Percentiles rank a stretch among this genome's conserved stretches.
These are phyloP conservation scores for Coriaria nepalensis DNA, from an alignment of 306 rosid genomes.

Conservation along the genomic window DNA sequence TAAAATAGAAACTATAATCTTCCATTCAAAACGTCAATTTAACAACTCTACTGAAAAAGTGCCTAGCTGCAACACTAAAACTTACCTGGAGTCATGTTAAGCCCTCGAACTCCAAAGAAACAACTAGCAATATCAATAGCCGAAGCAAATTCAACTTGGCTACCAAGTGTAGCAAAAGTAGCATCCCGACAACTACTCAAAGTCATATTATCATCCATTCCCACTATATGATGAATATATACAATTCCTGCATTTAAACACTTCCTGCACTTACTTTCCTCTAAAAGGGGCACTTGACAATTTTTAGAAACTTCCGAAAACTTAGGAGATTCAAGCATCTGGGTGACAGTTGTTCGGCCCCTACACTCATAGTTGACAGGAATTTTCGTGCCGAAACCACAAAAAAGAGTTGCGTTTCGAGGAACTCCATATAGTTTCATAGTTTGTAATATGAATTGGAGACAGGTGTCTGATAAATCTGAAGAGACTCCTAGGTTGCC, in stretches of 20 bases:
- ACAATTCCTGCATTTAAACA: slow-evolving; percentile 71
- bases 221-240: slow-evolving; percentile 61
- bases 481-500: slow-evolving; percentile 66
- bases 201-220: slow-evolving; percentile 57
- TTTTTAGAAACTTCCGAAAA: slow-evolving; percentile 44
- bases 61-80: too few species aligned
- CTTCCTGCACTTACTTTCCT: slow-evolving; percentile 56
- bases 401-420: slow-evolving; percentile 56
- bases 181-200: slow-evolving; percentile 89
- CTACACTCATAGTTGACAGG: slow-evolving; percentile 69
- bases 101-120: slow-evolving; percentile 85
- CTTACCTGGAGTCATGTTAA: slow-evolving; percentile 50
- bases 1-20: too few species aligned
- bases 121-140: slow-evolving; percentile 69
- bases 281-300: slow-evolving; percentile 55
- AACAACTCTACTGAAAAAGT: too few species aligned
- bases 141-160: slow-evolving; percentile 54
- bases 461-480: slow-evolving; percentile 49
- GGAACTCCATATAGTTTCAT: slow-evolving; percentile 67
- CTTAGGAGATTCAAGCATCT: slow-evolving; percentile 77
- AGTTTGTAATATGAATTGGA: slow-evolving; percentile 50
- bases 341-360: slow-evolving; percentile 62
- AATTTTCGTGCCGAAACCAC: slow-evolving; percentile 84
- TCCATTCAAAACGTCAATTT: too few species aligned
- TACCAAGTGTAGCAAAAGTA: slow-evolving; percentile 64